Base-by-base conservation (phyloP, 352 stramenopile species). In the Phytophthora fragariae region DNA sequence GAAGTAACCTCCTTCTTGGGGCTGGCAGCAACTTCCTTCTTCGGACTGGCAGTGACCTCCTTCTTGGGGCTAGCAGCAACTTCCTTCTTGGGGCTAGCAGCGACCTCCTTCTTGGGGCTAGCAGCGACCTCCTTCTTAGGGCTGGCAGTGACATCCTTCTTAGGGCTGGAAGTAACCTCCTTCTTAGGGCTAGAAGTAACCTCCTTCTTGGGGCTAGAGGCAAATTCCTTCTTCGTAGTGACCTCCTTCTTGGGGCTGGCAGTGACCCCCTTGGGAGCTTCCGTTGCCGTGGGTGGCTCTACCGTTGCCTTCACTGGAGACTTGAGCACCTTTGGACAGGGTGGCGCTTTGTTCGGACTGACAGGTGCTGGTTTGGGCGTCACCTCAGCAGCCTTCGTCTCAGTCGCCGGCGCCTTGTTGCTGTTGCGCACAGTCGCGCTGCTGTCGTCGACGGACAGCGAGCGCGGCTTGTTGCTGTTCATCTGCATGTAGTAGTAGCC, bases 401-500 rank as follows among this genome's bases (percentile, higher is more conserved):
- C 44, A 39, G 5, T 6, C 8, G 8, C n/a, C 47, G 17, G 5
- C n/a, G 6, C 47, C 7, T 54, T 31, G 47, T 15, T 41, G 35
- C 35, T 4, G 10, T 41, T 41, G 35, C 14, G 35, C 35, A 41
- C 35, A 12, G 1, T 41, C 10, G n/a, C 17, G 47, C 47, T 29
- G 17, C 53, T 69, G 14, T 66, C 67, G 17, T 68, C 56, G 27
- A 64, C 35, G 35, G 35, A 41, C 35, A 41, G 35, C 35, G 35
- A 41, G 35, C 9, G 19, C 27, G 50, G 64, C 44, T 76, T 76
- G 49, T 81, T 80, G 46, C 62, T 76, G 44, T 19, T 49, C 39
- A 69, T 62, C 39, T 90, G 83, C 61, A 90, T 65, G 72, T 86
- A 91, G 50, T 88, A 82, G 64, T 82, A 91, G 57, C 84, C 86